Base-by-base conservation (phyloP, 2,329 filamentous ascomycete species). In the Didymella arachidicola region DNA sequence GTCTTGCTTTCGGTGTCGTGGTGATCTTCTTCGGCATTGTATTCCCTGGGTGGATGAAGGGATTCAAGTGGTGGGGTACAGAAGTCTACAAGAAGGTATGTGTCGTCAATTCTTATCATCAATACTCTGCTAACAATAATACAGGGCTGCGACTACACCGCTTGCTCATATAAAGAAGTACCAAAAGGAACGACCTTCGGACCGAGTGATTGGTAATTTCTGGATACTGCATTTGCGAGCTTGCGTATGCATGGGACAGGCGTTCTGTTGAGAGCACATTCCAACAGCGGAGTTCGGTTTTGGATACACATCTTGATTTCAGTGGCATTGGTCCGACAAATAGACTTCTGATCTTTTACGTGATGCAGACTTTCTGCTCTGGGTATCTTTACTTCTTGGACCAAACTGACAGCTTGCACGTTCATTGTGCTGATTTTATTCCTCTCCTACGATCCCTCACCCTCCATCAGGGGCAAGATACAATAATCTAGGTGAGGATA, bases 41-140 rank as follows among this genome's bases (percentile, higher is more conserved):
- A n/a, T 94, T 93, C 72, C 89, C 92, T 0, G 90, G 90, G 0
- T 86, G 83, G 81, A 89, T 89, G 80, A 83, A 86, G 38, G 82
- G 83, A 27, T 93, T 95, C 71, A 86, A 82, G 56, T 96, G 92
- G 92, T 96, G 92, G 92, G 92, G 92, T 0, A 96, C 92, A 0
- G 90, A 95, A 71, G 84, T 94, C 5, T 93, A 92, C 74, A 93
- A 92, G 76, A 83, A 87, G 74, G 79, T 80, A 62, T 60, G 76
- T 70, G 14, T 14, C 53, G 1, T 43, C 22, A 27, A 8, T 7
- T 25, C 7, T 12, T 10, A 14, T 18, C 22, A 3, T n/a, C 29
- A n/a, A 27, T 4, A 67, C 53, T 65, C 63, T 44, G 14, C 5
- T 6, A 46, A 7, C 26, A 4, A 44, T 16, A 2, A 12, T 1